Base-by-base conservation (phyloP, 345 rosid genomes). In the Eucalyptus pauciflora region DNA sequence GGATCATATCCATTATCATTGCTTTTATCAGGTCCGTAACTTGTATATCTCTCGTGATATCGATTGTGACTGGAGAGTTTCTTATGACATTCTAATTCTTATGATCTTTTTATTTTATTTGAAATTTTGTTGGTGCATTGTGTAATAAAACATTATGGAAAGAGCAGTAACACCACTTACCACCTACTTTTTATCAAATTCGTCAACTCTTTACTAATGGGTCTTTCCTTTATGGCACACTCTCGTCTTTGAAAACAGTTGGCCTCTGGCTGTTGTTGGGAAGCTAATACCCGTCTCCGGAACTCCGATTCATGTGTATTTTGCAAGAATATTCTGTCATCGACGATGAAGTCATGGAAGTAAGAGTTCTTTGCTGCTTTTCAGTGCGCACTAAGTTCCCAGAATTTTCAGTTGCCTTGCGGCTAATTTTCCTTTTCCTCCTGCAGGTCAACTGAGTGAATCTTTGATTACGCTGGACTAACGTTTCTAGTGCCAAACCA, bases 181-280 rank as follows among this genome's bases (percentile, higher is more conserved):
- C 33, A 45, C 24, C 0, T 43, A 1, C 52, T 18, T 41, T 50
- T 17, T 41, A 7, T 85, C 3, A 0, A 17, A 29, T 62, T 56
- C 25, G 50, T 46, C 7, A 27, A 54, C 86, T 60, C 80, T 37
- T 46, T 51, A 1, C 6, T 43, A 22, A 76, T 41, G 29, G 8
- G 8, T 76, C 7, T 76, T n/a, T 54, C 27, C n/a, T 46, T 25
- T 18, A 45, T 45, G 43, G 33, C 45, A 24, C n/a, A n/a, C n/a
- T 64, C 83, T 14, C 41, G n/a, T 49, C 7, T n/a, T 80, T 62
- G 85, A 69, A 88, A 87, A 69, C 92, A 98, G 99, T 89, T 98
- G 99, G 99, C 99, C 99, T 4, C 96, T 98, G 41, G 99, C 97
- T 27, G 89, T 92, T 54, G 83, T 94, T n/a, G 99, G 96, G 85